Evolutionary conservation across 148 eudicot species (phyloP).

Genomic region (Tetragonia tetragonoides): DNA sequence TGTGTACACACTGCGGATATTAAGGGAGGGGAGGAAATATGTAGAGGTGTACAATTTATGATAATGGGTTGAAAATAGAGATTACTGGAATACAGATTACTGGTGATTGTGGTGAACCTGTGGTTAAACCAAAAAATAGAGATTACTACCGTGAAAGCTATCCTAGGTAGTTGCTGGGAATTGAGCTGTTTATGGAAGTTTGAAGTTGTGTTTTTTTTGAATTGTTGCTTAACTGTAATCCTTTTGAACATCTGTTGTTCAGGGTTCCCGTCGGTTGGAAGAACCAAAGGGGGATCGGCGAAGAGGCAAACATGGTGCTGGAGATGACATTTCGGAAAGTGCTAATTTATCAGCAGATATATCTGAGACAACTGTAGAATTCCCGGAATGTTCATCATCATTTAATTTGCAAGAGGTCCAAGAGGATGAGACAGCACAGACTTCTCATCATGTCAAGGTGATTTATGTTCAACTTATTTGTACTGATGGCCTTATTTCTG

Average conservation of each 20-base stretch:
- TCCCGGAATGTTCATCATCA: slow-evolving; percentile 27
- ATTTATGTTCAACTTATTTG: not conserved
- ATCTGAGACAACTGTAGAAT: slow-evolving; percentile 26
- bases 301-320: not conserved
- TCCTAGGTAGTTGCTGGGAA: not conserved
- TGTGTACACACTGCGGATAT: not conserved
- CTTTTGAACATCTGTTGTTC: not conserved
- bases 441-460: slow-evolving; percentile 17
- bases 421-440: slow-evolving; percentile 15
- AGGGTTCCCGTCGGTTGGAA: slow-evolving; percentile 9
- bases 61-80: too few relatives aligned
- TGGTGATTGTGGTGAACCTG: too few relatives aligned
- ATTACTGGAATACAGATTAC: not conserved
- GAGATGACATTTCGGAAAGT: slow-evolving; percentile 10
- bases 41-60: not conserved
- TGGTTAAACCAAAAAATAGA: not conserved
- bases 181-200: not conserved
- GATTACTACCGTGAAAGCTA: not conserved
- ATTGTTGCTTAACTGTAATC: not conserved
- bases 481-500: not conserved
- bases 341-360: slow-evolving; percentile 15
- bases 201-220: not conserved
- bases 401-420: slow-evolving; percentile 11
- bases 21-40: not conserved
- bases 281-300: not conserved